Base-by-base conservation (phyloP, 352 stramenopile species). In the Blastocystis sp. region DNA sequence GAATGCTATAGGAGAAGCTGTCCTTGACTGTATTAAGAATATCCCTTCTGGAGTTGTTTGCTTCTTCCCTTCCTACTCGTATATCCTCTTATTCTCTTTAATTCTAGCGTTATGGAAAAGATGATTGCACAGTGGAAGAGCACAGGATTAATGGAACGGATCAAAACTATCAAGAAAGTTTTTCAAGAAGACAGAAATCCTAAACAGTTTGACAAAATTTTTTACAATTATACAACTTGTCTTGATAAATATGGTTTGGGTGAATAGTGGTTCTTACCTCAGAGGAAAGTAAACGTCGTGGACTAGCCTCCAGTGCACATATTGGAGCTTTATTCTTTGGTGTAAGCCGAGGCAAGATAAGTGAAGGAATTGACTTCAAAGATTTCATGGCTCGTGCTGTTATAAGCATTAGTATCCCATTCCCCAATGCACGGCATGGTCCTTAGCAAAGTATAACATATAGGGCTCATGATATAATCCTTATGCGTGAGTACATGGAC, bases 51-150 rank as follows among this genome's bases (percentile, higher is more conserved):
- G 97, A 1, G 92, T 99, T 70, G 93, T 99, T 13, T 93, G 99
- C 0, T 99, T 99, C 91, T 99, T 99, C 87, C 97, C 97, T n/a
- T 98, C 95, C 59, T 99, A 99, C 87, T 92, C 1, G 77, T 88
- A 62, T 19, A 19, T 75, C 5, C 5, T 48, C 33, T 7, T 24
- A n/a, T n/a, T 6, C 33, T 69, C 22, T 0, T 75, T n/a, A 70
- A 17, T 19, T 17, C 0, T 33, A 87, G 92, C 19, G 95, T 98
- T 68, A 94, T 99, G 91, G 92, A 98, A 89, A 90, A 94, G 70
- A 95, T 91, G 37, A 90, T 98, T 15, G 90, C 92, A 11, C 90
- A 92, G 33, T 97, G 95, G 95, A 91, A 93, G 70, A 91, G 81
- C 9, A 59, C 24, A 2, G 73, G 70, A 11, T 35, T 87, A 15